A percentile compares a stretch with the other conserved stretches of the same genome.
Conservation (phyloP, 2,329 filamentous ascomycete species). For the Fonsecaea pedrosoi region DNA sequence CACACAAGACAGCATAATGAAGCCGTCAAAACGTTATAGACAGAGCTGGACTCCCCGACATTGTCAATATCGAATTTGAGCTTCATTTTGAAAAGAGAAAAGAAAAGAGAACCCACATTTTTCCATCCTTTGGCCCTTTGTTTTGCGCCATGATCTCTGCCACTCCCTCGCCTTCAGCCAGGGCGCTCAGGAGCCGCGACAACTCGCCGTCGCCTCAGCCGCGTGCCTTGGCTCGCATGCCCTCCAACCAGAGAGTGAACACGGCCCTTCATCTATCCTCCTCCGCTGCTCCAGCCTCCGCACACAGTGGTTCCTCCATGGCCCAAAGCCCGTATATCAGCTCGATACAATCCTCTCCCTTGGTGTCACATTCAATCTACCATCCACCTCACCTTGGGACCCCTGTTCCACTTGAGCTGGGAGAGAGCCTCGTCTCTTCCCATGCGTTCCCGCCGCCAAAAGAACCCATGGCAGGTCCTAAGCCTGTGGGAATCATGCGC, state of each 20-base stretch:
- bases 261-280: slow-evolving; percentile 24
- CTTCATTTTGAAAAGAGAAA: neutral
- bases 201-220: slow-evolving; percentile 31
- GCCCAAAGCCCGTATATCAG: slow-evolving; percentile 37
- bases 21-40: slow-evolving; percentile 32
- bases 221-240: slow-evolving; percentile 31
- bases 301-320: slow-evolving; percentile 36
- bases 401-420: slow-evolving; percentile 69
- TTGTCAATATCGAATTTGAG: slow-evolving; percentile 23
- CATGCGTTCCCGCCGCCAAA: slow-evolving; percentile 29
- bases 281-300: slow-evolving; percentile 35
- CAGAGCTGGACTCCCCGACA: slow-evolving; percentile 38
- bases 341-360: slow-evolving; percentile 39
- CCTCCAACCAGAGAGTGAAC: slow-evolving; percentile 37
- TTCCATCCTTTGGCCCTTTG: neutral
- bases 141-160: slow-evolving; percentile 28
- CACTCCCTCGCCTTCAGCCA: slow-evolving; percentile 25
- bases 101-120: neutral
- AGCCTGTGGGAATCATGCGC: slow-evolving; percentile 75
- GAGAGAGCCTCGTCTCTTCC: slow-evolving; percentile 69
- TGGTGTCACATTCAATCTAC: slow-evolving; percentile 29
- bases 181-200: slow-evolving; percentile 32
- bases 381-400: slow-evolving; percentile 47
- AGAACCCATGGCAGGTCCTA: slow-evolving; percentile 43
- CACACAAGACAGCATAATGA: slow-evolving; percentile 29